phyloP scores from a whole-genome alignment of 441 rosid genomes.

The Euphorbia corollata region DNA sequence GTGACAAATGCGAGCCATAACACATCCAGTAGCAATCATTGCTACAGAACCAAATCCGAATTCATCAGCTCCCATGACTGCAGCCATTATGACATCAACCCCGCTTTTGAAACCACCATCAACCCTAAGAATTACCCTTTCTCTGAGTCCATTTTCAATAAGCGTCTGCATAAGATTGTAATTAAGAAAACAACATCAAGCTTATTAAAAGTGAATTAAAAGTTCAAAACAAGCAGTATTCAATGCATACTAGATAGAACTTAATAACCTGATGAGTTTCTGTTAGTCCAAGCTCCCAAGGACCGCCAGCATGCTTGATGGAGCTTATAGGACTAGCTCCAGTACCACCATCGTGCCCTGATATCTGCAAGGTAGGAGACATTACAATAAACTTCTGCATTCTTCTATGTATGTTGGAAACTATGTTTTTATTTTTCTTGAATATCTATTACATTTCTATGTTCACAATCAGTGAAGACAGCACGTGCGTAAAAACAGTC shows the following conservation, averaged over 20 bases:
- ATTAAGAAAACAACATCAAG: constrained; percentile 18
- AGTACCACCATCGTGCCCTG: constrained; percentile 99
- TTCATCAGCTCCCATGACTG: constrained; percentile 97
- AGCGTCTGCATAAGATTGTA: constrained; percentile 60
- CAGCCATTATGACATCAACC: constrained; percentile 97
- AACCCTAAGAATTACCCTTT: constrained; percentile 90
- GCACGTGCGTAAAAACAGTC: neutral
- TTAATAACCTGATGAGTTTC: constrained; percentile 80
- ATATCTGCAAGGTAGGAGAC: constrained; percentile 46
- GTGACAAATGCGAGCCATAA: constrained; percentile 99
- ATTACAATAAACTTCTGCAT: constrained; percentile 8
- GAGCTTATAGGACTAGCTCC: constrained; percentile 99
- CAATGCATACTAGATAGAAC: constrained; percentile 19
- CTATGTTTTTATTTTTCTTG: neutral
- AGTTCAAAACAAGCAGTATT: constrained; percentile 10
- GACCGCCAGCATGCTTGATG: constrained; percentile 99
- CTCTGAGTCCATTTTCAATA: constrained; percentile 85
- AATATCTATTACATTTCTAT: neutral
- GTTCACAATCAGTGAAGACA: neutral
- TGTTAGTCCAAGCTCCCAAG: constrained; percentile 96
- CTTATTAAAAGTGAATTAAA: constrained; percentile 1
- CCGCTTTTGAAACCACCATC: constrained; percentile 97
- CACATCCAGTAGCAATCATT: constrained; percentile 99
- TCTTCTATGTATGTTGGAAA: neutral
- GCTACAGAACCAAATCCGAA: constrained; percentile 98